Base-by-base conservation (phyloP, 176 grass and related monocot genomes). In the Areca catechu region DNA sequence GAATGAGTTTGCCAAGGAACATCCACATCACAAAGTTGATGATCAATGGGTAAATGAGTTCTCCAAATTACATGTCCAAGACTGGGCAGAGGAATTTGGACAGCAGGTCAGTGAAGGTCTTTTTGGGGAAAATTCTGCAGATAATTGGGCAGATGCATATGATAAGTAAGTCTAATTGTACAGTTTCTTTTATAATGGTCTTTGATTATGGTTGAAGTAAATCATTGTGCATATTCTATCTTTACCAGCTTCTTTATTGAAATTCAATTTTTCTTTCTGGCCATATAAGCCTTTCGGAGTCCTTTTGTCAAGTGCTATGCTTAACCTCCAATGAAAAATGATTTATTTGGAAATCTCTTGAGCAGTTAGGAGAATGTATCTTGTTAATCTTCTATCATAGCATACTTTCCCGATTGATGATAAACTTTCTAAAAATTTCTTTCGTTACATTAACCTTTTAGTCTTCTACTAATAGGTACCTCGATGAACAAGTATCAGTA, bases 1-100 rank as follows among this genome's bases (percentile, higher is more conserved):
- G 25, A 85, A 56, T 19, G 93, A 98, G 49, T 98, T 88, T 57
- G 63, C 78, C 56, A 86, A 80, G 77, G 78, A 92, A 51, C 73
- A 92, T 68, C 76, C 79, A 79, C 83, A 74, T 24, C 68, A 78
- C n/a, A 77, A 53, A 16, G 55, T 80, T 51, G 83, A 92, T 19
- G 81, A 98, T 58, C 76, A 78, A 34, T 98, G 93, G 93, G 51
- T 91, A 25, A 76, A 85, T 56, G 87, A 98, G 73, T 98, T 98
- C 73, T 92, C 93, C 12, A 98, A 98, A 74, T 88, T 98, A 74
- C 80, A 76, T 70, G 55, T 92, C 24, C 78, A 86, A 60, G 84
- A 89, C 58, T 98, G 93, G 93, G 84, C 73, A 43, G 81, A 98
- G 25, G 87, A 98, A 76, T 98, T 92, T 50, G 70, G 66, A 71